Base-by-base conservation (phyloP, 108 stramenopile genomes). In the Pseudonitzschia multistriata region DNA sequence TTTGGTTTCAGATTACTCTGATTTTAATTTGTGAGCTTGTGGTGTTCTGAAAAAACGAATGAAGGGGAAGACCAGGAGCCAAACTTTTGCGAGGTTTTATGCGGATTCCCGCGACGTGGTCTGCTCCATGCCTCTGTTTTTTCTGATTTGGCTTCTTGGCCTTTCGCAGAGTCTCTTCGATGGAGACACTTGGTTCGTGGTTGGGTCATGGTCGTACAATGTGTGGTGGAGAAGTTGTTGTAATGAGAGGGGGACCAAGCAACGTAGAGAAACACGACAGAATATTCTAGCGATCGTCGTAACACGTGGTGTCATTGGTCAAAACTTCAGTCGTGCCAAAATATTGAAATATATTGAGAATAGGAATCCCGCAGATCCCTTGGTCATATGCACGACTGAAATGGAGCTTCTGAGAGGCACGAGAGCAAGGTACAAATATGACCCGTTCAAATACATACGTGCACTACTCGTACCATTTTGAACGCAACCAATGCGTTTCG, bases 1-100 rank as follows among this genome's bases (percentile, higher is more conserved):
- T 59, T 59, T 35, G 56, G 31, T 34, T 59, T 59, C 33, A 59
- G 57, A 35, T 59, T 59, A 19, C 34, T 59, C 57, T 35, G 57
- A 59, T 59, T 59, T 59, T 5, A 59, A n/a, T 59, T 59, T 59
- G 17, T 59, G 57, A 59, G 35, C 37, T 57, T 1, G 8, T 14
- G 57, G 1, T 0, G 0, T 17, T 34, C 33, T 45, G 42, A 17
- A 45, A 59, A 30, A 59, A 35, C 5, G 21, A 25, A 13, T 5
- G 55, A 8, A 15, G 21, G 8, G 0, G 10, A 17, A 59, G 15
- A 10, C 40, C 40, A 10, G 40, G 40, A 42, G 40, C 40, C 10
- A 10, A 7, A 10, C 13, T 49, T 49, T 49, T 17, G 5, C 49
- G 15, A 4, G 49, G 49, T 49, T 49, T 3, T 17, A 17, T 7